These are phyloP conservation scores for Hygrophorus russula DNA, from an alignment of 768 basidiomycete genomes.

Conservation along the genomic window DNA sequence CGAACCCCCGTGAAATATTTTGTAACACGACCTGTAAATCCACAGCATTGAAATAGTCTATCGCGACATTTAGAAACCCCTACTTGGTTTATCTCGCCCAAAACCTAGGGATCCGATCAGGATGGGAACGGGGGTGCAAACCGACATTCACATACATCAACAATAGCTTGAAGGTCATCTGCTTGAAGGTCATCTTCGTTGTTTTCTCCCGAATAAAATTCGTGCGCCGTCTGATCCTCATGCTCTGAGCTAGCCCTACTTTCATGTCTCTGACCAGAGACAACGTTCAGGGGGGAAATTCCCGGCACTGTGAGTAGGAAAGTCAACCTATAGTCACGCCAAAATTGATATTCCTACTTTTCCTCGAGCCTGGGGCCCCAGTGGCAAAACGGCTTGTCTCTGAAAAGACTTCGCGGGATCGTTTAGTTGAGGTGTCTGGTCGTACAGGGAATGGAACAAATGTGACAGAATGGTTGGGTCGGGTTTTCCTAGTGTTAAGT, in stretches of 20 bases:
- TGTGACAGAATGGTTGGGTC: constrained; percentile 4
- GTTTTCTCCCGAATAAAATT: background rate
- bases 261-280: too few relatives aligned
- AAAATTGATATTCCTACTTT: too few relatives aligned
- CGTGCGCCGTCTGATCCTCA: constrained; percentile 4
- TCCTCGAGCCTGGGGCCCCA: too few relatives aligned
- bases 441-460: constrained; percentile 7
- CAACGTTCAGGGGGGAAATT: too few relatives aligned
- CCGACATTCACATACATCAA: constrained; percentile 23
- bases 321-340: too few relatives aligned
- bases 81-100: constrained; percentile 41
- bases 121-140: background rate
- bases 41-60: background rate
- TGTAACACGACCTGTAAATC: constrained; percentile 31
- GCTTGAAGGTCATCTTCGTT: constrained; percentile 9
- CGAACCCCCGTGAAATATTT: constrained; percentile 37
- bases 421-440: constrained; percentile 4
- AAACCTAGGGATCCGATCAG: constrained; percentile 21
- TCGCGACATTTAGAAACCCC: background rate
- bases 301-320: too few relatives aligned
- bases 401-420: background rate
- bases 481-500: background rate
- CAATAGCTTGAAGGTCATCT: constrained; percentile 20
- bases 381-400: background rate
- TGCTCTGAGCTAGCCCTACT: background rate